Conservation (phyloP, 495 filamentous ascomycete genomes). For the Penicillium salamii region DNA sequence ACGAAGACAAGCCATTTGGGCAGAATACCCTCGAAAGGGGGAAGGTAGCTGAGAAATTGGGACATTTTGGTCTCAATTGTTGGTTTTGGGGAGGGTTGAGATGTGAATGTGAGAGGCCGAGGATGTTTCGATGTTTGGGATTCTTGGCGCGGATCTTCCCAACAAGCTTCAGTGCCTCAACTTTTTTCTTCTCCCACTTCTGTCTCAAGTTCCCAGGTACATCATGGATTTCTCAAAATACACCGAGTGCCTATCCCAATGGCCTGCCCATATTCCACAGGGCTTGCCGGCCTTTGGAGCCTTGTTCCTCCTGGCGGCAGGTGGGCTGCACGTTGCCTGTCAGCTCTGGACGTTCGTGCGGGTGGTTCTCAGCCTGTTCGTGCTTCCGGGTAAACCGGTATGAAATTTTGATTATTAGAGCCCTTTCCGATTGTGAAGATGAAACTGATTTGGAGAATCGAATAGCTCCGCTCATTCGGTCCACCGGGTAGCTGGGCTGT, state of each 20-base stretch:
- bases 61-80: constrained; percentile 23
- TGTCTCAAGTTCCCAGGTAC: constrained; percentile 2
- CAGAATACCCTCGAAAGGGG: constrained; percentile 56
- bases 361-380: constrained; percentile 70
- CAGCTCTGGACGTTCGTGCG: constrained; percentile 60
- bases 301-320: constrained; percentile 46
- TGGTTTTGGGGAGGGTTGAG: neutral
- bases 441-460: constrained; percentile 2
- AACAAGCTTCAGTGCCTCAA: constrained; percentile 22
- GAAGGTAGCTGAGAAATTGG: constrained; percentile 41
- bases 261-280: constrained; percentile 34
- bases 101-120: constrained; percentile 13
- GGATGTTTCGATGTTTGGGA: constrained; percentile 17
- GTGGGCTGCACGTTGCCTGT: constrained; percentile 55
- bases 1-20: constrained; percentile 69
- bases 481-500: constrained; percentile 92
- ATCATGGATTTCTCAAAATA: constrained; percentile 40
- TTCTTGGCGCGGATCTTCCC: constrained; percentile 29
- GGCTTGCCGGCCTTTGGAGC: constrained; percentile 39
- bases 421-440: constrained; percentile 1
- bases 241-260: constrained; percentile 32
- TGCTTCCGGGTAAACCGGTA: constrained; percentile 67
- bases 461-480: constrained; percentile 84
- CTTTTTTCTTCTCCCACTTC: constrained; percentile 16
- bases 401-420: constrained; percentile 13